Evolutionary conservation across 176 grass and related monocot species (phyloP), one percentile per base, ranked within the genome.

Genomic region (Musa beccarii): DNA sequence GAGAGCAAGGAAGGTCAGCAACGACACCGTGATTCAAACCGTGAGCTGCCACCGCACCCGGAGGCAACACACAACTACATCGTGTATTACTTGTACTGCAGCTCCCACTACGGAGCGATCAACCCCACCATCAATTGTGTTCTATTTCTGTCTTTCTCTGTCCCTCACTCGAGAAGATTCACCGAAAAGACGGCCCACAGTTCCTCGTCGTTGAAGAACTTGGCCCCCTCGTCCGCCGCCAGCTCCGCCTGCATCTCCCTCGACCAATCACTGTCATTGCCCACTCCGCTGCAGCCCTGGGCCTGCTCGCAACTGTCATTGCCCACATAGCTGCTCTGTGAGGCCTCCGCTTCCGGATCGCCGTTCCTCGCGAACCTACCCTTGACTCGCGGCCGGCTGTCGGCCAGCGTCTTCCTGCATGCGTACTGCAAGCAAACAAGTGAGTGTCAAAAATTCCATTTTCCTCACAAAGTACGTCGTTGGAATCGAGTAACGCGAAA

Each of bases 321-420:
- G 1, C 75, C 69, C 73, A 81, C 3, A 63, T 16, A 23, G 34
- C 4, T 43, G 52, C 78, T 43, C 34, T 43, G 34, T 4, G 4
- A 43, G 34, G 4, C 34, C 34, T 43, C 87, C 0, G 72, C 72
- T 51, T 96, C 87, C 1, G 21, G 62, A 34, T 96, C 92, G 0
- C 22, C 15, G 66, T 90, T 92, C 84, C 83, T 85, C 0, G 83
- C 89, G 14, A 96, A 96, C 11, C 93, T 83, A 24, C 93, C 89
- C 89, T 83, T 86, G 65, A 92, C 89, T 78, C 93, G 78, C 2
- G 87, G 87, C 69, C 93, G 78, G 80, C 85, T 88, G 20, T 96
- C 93, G 0, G 93, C 93, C 81, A 96, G 80, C n/a, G 89, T 92
- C 87, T 96, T 96, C 82, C 93, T 92, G 85, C 92, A 96, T 52